Base-by-base conservation (phyloP, 2,329 filamentous ascomycete genomes). In the Periconia sp. region DNA sequence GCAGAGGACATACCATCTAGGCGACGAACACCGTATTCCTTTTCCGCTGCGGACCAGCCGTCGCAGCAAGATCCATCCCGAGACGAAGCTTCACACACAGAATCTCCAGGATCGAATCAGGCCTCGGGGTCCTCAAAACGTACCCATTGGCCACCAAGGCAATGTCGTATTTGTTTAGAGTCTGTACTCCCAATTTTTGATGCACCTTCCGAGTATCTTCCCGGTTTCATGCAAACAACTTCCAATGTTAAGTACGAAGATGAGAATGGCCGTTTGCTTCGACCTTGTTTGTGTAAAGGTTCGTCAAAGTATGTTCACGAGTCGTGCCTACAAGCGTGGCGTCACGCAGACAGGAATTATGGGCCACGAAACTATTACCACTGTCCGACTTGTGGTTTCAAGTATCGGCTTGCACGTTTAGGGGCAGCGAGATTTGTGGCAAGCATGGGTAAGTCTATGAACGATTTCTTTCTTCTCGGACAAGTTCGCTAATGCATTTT, bases 231-330 rank as follows among this genome's bases (percentile, higher is more conserved):
- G 42, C 81, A 85, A 59, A 75, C 81, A 27, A 70, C 70, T 41
- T 82, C 84, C 17, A 79, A 80, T 47, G 84, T 88, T 44, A 79
- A 81, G 18, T 96, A 96, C 67, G 82, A 87, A 48, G 92, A 90
- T 20, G 84, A 89, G 56, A 89, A 87, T 59, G 82, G 88, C 30
- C 87, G 91, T 47, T 79, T 99, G 27, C 83, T 97, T 63, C 89
- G 89, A 50, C 94, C 94, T 35, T 99, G 94, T 80, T 86, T 88
- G 76, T 99, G 94, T 82, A 95, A 91, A 77, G 94, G 94, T 49
- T 91, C 90, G 40, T 90, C 93, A 63, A 90, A 90, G 76, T 97
- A 96, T 74, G 92, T 97, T 20, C 94, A 99, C 73, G 91, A 97
- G 74, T 89, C 86, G 30, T 99, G 94, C 69, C 80, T 99, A 46